Base-by-base conservation (phyloP, 495 filamentous ascomycete genomes). In the Penicillium cataractarum region DNA sequence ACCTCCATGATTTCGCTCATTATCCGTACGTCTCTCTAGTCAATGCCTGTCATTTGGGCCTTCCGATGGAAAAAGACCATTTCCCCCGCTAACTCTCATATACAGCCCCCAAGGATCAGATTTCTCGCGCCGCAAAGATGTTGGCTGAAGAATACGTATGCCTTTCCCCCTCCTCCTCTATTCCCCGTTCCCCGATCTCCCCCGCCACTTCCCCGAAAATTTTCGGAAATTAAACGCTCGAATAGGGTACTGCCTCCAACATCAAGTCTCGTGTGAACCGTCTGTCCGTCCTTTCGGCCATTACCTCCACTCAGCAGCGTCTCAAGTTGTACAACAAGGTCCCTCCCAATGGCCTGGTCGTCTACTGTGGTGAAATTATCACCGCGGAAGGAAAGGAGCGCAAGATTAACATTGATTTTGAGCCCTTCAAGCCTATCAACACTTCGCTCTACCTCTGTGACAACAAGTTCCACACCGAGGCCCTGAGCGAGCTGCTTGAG, bases 361-460 rank as follows among this genome's bases (percentile, higher is more conserved):
- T 99, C 60, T 99, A 99, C 84, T 99, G 95, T 78, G 95, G 95
- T 87, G 95, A 99, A 97, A 97, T 99, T 75, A 92, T 99, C 81
- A 99, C 95, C 17, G 89, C 88, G 9, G 95, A 99, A 82, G 95
- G 95, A 76, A 99, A 99, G 76, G 95, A 99, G 78, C 85, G 95
- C 63, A 98, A 97, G 84, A 95, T 99, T 80, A 99, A 98, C 79
- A 98, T 98, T 73, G 96, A 98, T 71, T 99, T 99, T 72, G 95
- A 99, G 74, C 95, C 95, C 15, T 99, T 99, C 84, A 99, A 98
- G 83, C 94, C 95, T 22, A 98, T 99, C 86, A 99, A 99, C 78
- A 99, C 95, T 6, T 99, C 95, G 10, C 87, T 99, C 9, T 99
- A 99, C 76, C 88, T 99, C 29, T 99, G 95, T 82, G 95, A 99